Evolutionary conservation across 495 filamentous ascomycete genomes (phyloP).

Genomic region (Neurospora sp.): DNA sequence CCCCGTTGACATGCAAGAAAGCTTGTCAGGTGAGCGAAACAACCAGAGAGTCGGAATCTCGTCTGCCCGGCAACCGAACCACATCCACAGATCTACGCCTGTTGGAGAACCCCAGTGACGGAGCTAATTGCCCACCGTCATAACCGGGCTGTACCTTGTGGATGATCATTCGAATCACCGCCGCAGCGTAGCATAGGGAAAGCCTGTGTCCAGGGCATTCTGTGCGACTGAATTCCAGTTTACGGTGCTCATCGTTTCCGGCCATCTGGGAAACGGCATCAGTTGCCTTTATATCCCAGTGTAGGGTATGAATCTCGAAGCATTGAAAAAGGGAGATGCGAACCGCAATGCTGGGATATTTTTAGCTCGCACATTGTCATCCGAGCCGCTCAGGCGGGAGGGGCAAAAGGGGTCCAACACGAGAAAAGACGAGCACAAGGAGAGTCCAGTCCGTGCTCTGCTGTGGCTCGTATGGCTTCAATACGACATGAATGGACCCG

Average conservation of each 20-base stretch:
- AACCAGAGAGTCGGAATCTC: neutral
- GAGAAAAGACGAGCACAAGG: neutral
- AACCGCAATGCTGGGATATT: neutral
- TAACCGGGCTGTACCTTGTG: neutral
- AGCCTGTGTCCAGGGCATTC: neutral
- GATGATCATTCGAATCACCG: neutral
- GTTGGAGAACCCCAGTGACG: neutral
- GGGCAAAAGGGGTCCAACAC: neutral
- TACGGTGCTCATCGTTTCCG: neutral
- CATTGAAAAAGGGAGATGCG: neutral
- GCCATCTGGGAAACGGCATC: neutral
- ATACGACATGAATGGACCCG: neutral
- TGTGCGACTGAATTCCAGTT: neutral
- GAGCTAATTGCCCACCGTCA: neutral
- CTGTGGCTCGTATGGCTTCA: neutral
- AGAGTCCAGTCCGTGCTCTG: neutral
- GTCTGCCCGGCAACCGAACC: neutral
- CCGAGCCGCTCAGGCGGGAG: neutral
- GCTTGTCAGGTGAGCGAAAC: neutral
- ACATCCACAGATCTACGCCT: neutral
- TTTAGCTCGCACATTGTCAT: neutral
- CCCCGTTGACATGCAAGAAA: neutral
- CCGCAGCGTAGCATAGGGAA: neutral
- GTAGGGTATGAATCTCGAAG: neutral
- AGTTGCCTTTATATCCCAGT: neutral